Conservation (phyloP, 129 eudicot species). For the carrot (Daucus carota) region DH1_v3.0 NC_030387.2:38489001-38489500, state of each 20-base stretch:
- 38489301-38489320: neutral
- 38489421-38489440: neutral
- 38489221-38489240: constrained; percentile 72
- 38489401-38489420: neutral
- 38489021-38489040: constrained; percentile 62
- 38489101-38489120: constrained; percentile 39
- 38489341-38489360: neutral
- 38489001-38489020: neutral
- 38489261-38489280: constrained; percentile 69
- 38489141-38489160: neutral
- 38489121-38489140: neutral
- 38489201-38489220: constrained; percentile 76
- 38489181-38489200: constrained; percentile 53
- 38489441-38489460: too few species aligned
- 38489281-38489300: constrained; percentile 51
- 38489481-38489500: too few species aligned
- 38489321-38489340: neutral
- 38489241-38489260: constrained; percentile 58
- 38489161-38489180: constrained; percentile 4
- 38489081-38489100: constrained; percentile 87
- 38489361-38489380: neutral
- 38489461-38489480: too few species aligned
- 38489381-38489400: neutral
- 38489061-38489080: constrained; percentile 81
- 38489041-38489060: constrained; percentile 86